A percentile compares a stretch with the other conserved stretches of the same genome.
Conservation (phyloP, 306 rosid genomes). For the Vicia sativa region DNA sequence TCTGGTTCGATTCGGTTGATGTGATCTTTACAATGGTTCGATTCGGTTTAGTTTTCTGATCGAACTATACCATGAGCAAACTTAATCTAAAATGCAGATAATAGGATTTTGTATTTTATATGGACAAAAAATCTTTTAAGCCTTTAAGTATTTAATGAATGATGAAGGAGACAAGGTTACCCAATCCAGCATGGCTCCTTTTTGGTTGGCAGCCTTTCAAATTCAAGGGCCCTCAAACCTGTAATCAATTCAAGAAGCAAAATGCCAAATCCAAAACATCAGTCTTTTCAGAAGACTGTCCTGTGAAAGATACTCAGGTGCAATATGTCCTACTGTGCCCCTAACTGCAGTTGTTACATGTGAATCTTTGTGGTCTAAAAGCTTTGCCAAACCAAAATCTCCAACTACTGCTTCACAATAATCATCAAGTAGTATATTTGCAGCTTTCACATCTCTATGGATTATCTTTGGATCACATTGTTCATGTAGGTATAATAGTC, state of each 20-base stretch:
- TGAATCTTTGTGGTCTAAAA: conserved; percentile 90
- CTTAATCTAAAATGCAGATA: not conserved
- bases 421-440: conserved; percentile 90
- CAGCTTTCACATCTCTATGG: conserved; percentile 96
- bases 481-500: conserved; percentile 86
- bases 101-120: not conserved
- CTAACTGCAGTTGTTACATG: conserved; percentile 97
- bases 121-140: not conserved
- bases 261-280: conserved; percentile 94
- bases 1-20: no score
- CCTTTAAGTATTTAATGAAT: not conserved
- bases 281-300: conserved; percentile 95
- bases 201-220: conserved; percentile 83
- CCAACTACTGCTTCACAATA: conserved; percentile 96
- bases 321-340: conserved; percentile 95
- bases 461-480: conserved; percentile 97
- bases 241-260: conserved; percentile 89
- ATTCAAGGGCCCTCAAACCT: conserved; percentile 84
- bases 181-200: conserved; percentile 98
- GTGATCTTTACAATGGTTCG: no score
- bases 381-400: conserved; percentile 96
- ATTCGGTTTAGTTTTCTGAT: no score
- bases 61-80: no score
- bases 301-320: conserved; percentile 94
- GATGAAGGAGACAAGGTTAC: conserved; percentile 39